Percentiles rank a stretch among this genome's conserved stretches.
Conservation (phyloP, 192 early-diverging fungal genomes). For the Haplosporangium gracile region DNA sequence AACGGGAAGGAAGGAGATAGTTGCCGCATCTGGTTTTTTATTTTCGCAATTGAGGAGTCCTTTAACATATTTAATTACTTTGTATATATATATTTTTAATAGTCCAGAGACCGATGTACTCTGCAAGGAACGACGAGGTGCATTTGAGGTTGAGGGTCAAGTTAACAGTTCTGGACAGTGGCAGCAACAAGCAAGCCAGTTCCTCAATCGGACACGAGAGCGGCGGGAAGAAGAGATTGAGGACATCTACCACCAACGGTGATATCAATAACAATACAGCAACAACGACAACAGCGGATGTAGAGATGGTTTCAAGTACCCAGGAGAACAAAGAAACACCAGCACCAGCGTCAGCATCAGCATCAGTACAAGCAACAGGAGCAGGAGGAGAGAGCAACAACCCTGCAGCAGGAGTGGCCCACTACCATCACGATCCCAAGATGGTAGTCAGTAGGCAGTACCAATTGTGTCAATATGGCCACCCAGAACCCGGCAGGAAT, state of each 20-base stretch:
- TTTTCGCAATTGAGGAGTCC: background rate
- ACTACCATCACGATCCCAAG: conserved; percentile 5
- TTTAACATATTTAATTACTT: background rate
- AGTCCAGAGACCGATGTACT: conserved; percentile 49
- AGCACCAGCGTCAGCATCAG: background rate
- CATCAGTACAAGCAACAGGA: background rate
- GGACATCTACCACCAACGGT: background rate
- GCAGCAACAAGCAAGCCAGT: background rate
- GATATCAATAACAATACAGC: background rate
- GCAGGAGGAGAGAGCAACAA: background rate
- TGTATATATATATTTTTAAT: background rate
- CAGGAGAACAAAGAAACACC: conserved; percentile 2
- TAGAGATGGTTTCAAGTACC: conserved; percentile 15
- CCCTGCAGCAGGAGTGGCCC: background rate
- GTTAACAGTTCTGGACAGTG: conserved; percentile 25
- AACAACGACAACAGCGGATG: background rate
- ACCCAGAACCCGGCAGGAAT: conserved; percentile 48
- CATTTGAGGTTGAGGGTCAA: conserved; percentile 44
- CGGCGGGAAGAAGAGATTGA: background rate
- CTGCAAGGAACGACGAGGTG: conserved; percentile 52
- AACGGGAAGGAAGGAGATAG: too few relatives aligned
- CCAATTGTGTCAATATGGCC: conserved; percentile 51
- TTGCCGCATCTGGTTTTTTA: too few relatives aligned
- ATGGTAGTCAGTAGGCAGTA: conserved; percentile 35
- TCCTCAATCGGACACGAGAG: background rate